phyloP scores from a whole-genome alignment of 2,329 filamentous ascomycete genomes.

The Botrytis porri region DNA sequence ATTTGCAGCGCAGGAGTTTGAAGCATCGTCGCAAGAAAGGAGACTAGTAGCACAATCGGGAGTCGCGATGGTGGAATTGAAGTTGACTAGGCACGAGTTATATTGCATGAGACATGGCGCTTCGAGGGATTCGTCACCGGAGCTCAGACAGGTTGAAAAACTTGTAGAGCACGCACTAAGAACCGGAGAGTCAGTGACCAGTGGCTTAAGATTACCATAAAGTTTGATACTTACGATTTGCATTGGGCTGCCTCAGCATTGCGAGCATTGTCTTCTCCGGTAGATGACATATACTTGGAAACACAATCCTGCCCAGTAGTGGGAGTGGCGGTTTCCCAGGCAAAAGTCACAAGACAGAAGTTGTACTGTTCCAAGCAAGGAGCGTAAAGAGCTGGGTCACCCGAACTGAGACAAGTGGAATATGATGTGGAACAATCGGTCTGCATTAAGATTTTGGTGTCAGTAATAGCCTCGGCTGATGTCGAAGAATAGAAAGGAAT shows the following conservation, averaged over 20 bases:
- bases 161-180: not conserved
- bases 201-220: not conserved
- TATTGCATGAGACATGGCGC: slow-evolving; percentile 20
- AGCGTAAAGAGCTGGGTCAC: not conserved
- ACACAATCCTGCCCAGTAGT: slow-evolving; percentile 21
- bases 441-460: not conserved
- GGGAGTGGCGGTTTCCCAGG: not conserved
- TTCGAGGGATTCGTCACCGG: slow-evolving; percentile 17
- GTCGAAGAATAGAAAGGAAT: not conserved
- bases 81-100: slow-evolving; percentile 15
- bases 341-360: not conserved
- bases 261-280: slow-evolving; percentile 18
- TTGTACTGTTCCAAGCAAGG: slow-evolving; percentile 14
- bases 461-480: not conserved
- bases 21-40: slow-evolving; percentile 1
- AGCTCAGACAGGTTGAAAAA: slow-evolving; percentile 17
- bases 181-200: not conserved
- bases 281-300: slow-evolving; percentile 21
- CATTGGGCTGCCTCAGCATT: slow-evolving; percentile 20
- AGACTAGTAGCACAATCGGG: not conserved
- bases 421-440: slow-evolving; percentile 4
- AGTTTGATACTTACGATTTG: slow-evolving; percentile 20
- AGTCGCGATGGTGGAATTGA: not conserved
- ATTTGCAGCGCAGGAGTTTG: slow-evolving; percentile 18
- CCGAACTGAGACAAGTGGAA: slow-evolving; percentile 3